Base-by-base conservation (phyloP, 768 basidiomycete genomes). In the Sporobolomyces pararoseus region DNA sequence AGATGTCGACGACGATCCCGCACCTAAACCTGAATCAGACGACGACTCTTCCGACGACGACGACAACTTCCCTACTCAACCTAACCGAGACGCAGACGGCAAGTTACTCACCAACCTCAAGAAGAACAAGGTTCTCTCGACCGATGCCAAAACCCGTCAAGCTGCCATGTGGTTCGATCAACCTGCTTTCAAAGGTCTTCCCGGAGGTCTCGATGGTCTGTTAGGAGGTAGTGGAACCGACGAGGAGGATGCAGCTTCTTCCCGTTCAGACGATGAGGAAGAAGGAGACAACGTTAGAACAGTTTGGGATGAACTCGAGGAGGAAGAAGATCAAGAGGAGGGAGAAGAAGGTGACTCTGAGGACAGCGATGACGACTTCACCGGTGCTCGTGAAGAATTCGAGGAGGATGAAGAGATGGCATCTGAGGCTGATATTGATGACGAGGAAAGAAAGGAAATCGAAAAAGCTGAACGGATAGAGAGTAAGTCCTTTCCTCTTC, bases 161-260 rank as follows among this genome's bases (percentile, higher is more conserved):
- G 85, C 92, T 3, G 84, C 88, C 75, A 78, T 97, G n/a, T 99
- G 96, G 96, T 99, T 97, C 81, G 88, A 89, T 73, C 95, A 96
- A 80, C 88, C 89, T 59, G 80, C 96, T 51, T 99, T 99, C 83
- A 84, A 86, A 58, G 88, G 84, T 29, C 77, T 84, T 3, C 79
- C 85, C 10, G 85, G 69, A 59, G 69, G 84, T 35, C 72, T 82
- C 31, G 73, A 70, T 9, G 50, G 63, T n/a, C 65, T 71, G 3
- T 57, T 74, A 27, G 42, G 44, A 19, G 69, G 76, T 1, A 75
- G 75, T 37, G 79, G 73, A 31, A 75, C 75, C 32, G 77, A 77
- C 46, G 77, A 76, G 23, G 79, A 79, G 34, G 78, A 75, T 31
- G 77, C 23, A 12, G 68, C 39, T 23, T 52, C 58, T 9, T 59